phyloP scores from a whole-genome alignment of 306 rosid genomes.

The Prunus dulcis region DNA sequence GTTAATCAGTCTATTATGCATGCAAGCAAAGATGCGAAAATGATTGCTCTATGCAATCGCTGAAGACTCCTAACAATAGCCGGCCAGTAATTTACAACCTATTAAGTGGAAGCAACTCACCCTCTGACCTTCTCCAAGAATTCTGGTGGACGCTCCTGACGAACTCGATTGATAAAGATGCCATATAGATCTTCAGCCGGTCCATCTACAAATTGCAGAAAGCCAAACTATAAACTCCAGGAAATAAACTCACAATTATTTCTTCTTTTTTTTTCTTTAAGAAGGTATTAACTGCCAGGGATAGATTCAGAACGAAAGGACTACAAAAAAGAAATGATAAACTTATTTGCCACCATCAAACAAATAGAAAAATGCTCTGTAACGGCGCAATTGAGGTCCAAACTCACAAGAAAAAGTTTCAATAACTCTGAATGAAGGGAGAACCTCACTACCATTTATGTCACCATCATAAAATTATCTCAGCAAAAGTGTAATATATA shows the following conservation, averaged over 20 bases:
- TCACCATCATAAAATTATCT: not conserved
- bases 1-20: not conserved
- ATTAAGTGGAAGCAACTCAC: constrained; percentile 48
- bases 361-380: not conserved
- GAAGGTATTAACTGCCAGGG: not conserved
- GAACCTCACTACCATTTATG: not conserved
- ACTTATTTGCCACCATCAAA: not conserved
- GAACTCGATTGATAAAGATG: constrained; percentile 85
- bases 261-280: too few relatives aligned
- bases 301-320: not conserved
- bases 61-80: not conserved
- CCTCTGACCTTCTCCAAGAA: constrained; percentile 74
- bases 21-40: not conserved
- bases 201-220: constrained; percentile 57
- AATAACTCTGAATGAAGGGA: not conserved
- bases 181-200: constrained; percentile 96
- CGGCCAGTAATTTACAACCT: not conserved
- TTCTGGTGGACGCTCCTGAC: constrained; percentile 88
- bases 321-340: not conserved
- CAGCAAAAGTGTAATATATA: not conserved
- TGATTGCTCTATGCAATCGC: not conserved
- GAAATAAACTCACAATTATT: not conserved
- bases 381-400: not conserved
- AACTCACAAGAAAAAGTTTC: not conserved
- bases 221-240: not conserved